Evolutionary conservation across 2,329 filamentous ascomycete species (phyloP).

Genomic region (Akanthomyces muscarius): DNA sequence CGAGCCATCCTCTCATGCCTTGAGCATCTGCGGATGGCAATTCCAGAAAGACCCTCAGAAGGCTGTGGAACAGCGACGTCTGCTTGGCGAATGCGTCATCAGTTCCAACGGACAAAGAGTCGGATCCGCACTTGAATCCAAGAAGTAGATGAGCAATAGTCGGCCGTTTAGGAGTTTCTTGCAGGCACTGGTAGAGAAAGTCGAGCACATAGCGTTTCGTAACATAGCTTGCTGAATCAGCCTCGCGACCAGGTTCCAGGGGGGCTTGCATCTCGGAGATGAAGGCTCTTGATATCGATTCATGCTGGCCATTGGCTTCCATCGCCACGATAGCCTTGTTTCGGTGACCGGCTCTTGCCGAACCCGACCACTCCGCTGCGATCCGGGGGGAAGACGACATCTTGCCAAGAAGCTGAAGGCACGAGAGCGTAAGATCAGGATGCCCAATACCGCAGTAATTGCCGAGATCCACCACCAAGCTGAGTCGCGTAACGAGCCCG

Average conservation of each 20-base stretch:
- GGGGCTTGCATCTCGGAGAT: conserved; percentile 62
- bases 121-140: conserved; percentile 76
- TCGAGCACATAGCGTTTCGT: conserved; percentile 83
- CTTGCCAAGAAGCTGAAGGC: conserved; percentile 78
- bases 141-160: conserved; percentile 88
- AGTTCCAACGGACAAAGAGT: conserved; percentile 62
- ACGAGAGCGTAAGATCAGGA: conserved; percentile 72
- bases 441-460: conserved; percentile 84
- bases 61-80: conserved; percentile 76
- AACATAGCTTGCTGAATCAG: conserved; percentile 67
- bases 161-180: conserved; percentile 69
- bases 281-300: conserved; percentile 73
- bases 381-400: conserved; percentile 81
- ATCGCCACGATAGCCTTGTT: conserved; percentile 88
- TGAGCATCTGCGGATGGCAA: conserved; percentile 62
- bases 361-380: conserved; percentile 62
- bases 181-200: conserved; percentile 77
- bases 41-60: conserved; percentile 67
- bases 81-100: conserved; percentile 67
- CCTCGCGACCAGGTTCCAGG: conserved; percentile 69
- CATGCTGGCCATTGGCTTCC: conserved; percentile 73
- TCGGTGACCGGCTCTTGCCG: conserved; percentile 59
- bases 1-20: conserved; percentile 62
- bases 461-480: conserved; percentile 76
- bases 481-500: conserved; percentile 75